Base-by-base conservation (phyloP, 1,139 yeast species). In the Saccharomyces pastorianus region DNA sequence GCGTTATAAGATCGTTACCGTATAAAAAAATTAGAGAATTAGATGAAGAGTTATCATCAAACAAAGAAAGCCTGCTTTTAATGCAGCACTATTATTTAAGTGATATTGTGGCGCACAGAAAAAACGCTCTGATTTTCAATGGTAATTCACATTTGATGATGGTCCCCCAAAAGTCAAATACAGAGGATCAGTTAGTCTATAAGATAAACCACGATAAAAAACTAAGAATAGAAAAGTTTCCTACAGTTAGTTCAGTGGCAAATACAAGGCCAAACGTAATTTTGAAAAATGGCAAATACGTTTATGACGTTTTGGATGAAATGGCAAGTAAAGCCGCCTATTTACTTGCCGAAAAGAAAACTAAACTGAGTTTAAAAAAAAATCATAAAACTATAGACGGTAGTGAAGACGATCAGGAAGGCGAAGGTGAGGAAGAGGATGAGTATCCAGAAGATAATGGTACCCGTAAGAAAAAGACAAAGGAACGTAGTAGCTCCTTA, bases 251-350 rank as follows among this genome's bases (percentile, higher is more conserved):
- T 14, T 51, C 59, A 26, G 51, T 59, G 4, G 57, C 60, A 4
- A 62, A 54, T 50, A 54, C 60, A 6, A 53, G 67, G 32, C 65
- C 67, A 23, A 53, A 60, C 6, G 20, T 59, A 1, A 53, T 65
- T 27, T 29, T 60, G n/a, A 56, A 48, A 14, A 56, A 56, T 25
- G 67, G 68, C 8, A 59, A 56, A 44, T 63, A 62, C 49, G 68
- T 66, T 3, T 64, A 62, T 52, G 69, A 65, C 51, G 58, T 64
- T 3, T 56, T 61, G 27, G 69, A 65, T 55, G 66, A 62, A 46
- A 54, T 63, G 56, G 63, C 60, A 20, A 47, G 51, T 1, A 60
- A 59, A 51, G 62, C 62, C 0, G 57, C 62, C 5, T 47, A 56
- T 20, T 48, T 56, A 34, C 49, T 59, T n/a, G 62, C 63, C 6